Evolutionary conservation across 306 rosid genomes (phyloP), one percentile per base, ranked within the genome.

Genomic region (Quercus robur): DNA sequence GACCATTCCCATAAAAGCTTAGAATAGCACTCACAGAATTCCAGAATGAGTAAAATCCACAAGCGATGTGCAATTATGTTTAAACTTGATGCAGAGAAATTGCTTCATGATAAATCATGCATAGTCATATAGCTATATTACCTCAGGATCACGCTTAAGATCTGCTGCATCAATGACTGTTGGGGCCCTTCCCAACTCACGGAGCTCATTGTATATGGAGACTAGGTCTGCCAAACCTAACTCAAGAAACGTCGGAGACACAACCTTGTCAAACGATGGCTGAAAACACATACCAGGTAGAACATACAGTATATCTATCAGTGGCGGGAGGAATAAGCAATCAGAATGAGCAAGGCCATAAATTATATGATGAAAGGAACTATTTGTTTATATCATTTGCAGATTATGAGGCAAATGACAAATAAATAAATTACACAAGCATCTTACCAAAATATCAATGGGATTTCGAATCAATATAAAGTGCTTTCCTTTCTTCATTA

Each of bases 191-290:
- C 97, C 97, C 77, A 84, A 72, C 77, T 89, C 89, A 30, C 83
- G 73, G 66, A 91, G 97, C 76, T 89, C 97, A 21, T 81, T 88
- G 86, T 88, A 89, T 66, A 93, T 70, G 55, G 84, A 80, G 44
- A 91, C 88, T 74, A 91, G 85, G n/a, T 88, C 90, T 77, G 91
- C 81, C 61, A 91, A 86, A 86, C 97, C 93, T 81, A 93, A 81
- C 84, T 93, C 94, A 69, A n/a, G 54, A 81, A 91, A 92, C 73
- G 97, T 82, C 52, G 91, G 84, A 71, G 93, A 87, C 70, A 87
- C 90, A 76, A 91, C 90, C 89, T 88, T 87, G 75, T 86, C 90
- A 83, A 89, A 91, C 83, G 97, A 93, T 76, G 97, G 94, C 94
- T 93, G 88, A 62, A 70, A 75, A 80, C 33, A 72, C 62, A 38